Evolutionary conservation across 805 yeast species (phyloP), one percentile per base, ranked within the genome.

Genomic region (Teunomyces panamensis): DNA sequence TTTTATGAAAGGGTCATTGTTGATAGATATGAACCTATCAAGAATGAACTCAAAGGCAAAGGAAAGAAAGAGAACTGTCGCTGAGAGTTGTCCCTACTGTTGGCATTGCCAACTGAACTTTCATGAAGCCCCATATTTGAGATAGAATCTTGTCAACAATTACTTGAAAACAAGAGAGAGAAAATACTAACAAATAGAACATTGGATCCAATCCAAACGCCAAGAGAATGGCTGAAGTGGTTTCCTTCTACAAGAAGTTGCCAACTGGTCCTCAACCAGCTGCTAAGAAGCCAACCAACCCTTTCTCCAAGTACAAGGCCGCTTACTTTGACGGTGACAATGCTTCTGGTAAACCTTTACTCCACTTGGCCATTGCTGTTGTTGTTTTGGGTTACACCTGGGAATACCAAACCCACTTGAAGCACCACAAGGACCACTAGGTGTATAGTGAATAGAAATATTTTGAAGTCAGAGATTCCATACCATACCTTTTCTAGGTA

Each of bases 191-290:
- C 75, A 43, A 49, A 26, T 68, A 84, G 86, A 91, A 89, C 86
- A 78, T 94, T 58, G 96, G 96, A 51, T 81, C 96, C 52, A 89
- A 90, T 76, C 97, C 97, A 64, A 87, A 92, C 63, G 98, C 98
- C 61, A 89, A 89, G 81, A 89, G 96, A 77, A 89, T 94, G 85
- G 85, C 89, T 58, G 87, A 88, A 70, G 96, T 92, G 63, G 97
- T 92, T 62, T 79, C 88, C 56, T 91, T 94, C 83, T 92, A 92
- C 87, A 88, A 92, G 78, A 84, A 89, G 60, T 83, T 92, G 63
- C 99, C 99, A 67, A 91, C 89, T 69, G 98, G 98, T 46, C 75
- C 85, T 50, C 95, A 96, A 52, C 84, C 92, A 57, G 83, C 83
- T 59, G 73, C 82, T 56, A 80, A 84, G 73, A 82, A 89, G 63